These are phyloP conservation scores for Cercospora canescens DNA, from an alignment of 2,329 filamentous ascomycete genomes.

Conservation along the genomic window DNA sequence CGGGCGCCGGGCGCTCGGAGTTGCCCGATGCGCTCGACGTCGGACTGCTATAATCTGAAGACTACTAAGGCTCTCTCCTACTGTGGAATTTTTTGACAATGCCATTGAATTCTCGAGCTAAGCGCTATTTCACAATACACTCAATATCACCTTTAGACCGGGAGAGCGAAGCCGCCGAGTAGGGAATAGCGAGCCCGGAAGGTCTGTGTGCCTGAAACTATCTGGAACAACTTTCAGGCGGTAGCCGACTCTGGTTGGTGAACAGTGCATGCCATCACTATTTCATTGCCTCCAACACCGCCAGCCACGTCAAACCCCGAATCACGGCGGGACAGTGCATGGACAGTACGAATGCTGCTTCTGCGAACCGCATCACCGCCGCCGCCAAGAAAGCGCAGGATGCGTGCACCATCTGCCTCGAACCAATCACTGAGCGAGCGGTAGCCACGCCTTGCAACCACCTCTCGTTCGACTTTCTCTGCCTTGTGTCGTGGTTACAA, in stretches of 20 bases:
- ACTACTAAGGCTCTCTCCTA: too few relatives aligned
- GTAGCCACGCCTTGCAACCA: slow-evolving; percentile 77
- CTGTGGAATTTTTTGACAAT: too few relatives aligned
- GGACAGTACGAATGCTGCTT: slow-evolving; percentile 27
- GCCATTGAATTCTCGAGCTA: too few relatives aligned
- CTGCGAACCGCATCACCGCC: slow-evolving; percentile 25
- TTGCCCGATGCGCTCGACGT: too few relatives aligned
- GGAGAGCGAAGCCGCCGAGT: too few relatives aligned
- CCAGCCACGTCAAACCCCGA: neutral
- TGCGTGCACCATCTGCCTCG: slow-evolving; percentile 86
- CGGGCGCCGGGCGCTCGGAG: too few relatives aligned
- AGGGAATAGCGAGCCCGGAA: too few relatives aligned
- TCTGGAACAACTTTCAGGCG: too few relatives aligned
- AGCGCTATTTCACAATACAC: too few relatives aligned
- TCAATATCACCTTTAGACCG: too few relatives aligned
- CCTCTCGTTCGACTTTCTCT: slow-evolving; percentile 79
- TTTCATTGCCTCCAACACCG: neutral
- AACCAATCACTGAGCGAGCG: slow-evolving; percentile 69
- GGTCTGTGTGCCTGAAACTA: too few relatives aligned
- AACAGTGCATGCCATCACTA: neutral
- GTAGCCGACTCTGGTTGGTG: neutral
- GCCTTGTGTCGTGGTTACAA: slow-evolving; percentile 79
- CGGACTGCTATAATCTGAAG: too few relatives aligned
- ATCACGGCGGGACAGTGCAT: slow-evolving; percentile 16
- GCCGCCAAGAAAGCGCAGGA: slow-evolving; percentile 34